Percentiles rank a stretch among this genome's conserved stretches.
These are phyloP conservation scores for Phycomyces blakesleeanus DNA, from an alignment of 192 early-diverging fungal species.

Conservation along the genomic window DNA sequence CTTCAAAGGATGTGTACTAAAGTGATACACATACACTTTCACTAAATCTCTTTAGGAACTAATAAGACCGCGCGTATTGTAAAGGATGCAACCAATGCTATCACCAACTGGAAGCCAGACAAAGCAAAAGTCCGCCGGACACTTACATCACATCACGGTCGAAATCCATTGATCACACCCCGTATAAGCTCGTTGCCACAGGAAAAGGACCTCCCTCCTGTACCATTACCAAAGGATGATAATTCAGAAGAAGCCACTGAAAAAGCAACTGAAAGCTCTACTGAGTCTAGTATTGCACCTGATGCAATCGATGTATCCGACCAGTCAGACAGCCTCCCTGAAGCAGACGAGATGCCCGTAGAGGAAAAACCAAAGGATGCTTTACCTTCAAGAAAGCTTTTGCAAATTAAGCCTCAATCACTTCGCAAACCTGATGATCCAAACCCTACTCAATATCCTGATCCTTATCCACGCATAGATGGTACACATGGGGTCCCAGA, in stretches of 20 bases:
- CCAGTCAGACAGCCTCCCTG: too few species aligned
- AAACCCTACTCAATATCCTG: neutral
- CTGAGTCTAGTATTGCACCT: too few species aligned
- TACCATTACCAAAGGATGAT: neutral
- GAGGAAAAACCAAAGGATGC: neutral
- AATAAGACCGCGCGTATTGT: conserved; percentile 25
- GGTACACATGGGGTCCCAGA: too few species aligned
- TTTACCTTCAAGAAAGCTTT: neutral
- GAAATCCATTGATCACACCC: conserved; percentile 13
- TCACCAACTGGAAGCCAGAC: conserved; percentile 28
- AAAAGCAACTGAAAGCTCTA: neutral
- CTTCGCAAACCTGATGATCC: neutral
- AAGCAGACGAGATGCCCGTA: neutral
- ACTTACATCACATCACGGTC: conserved; percentile 28
- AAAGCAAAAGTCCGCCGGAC: conserved; percentile 27
- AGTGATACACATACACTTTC: too few species aligned
- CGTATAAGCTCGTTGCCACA: conserved; percentile 1
- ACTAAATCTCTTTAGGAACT: conserved; percentile 12
- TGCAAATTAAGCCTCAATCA: neutral
- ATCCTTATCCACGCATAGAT: too few species aligned
- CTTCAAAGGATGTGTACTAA: neutral
- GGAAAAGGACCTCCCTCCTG: conserved; percentile 18
- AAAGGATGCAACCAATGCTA: conserved; percentile 17
- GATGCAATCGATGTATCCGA: too few species aligned
- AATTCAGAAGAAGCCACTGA: neutral